Base-by-base conservation (phyloP, 2,329 filamentous ascomycete species). In the Fusarium decemcellulare region DNA sequence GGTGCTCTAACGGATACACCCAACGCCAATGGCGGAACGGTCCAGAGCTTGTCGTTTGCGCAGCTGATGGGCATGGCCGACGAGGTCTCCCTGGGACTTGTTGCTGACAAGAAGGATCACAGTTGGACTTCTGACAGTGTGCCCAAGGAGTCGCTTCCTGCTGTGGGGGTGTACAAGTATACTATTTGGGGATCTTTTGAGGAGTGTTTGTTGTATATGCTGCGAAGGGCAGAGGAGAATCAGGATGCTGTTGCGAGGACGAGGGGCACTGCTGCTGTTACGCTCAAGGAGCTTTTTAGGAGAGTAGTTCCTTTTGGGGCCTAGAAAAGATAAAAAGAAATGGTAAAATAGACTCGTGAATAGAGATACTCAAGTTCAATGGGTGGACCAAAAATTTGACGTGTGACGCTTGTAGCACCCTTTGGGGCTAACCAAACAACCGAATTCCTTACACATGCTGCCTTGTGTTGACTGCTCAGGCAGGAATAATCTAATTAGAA, bases 161-260 rank as follows among this genome's bases (percentile, higher is more conserved):
- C 32, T n/a, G 34, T 62, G 9, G 60, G 60, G n/a, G 53, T 62
- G 8, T 62, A 62, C 47, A 62, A 62, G 46, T 62, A 62, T 16
- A 62, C 60, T 7, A 62, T 62, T 29, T 62, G 60, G 60, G 60
- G 60, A 7, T 62, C 60, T 8, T 62, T 62, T 30, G 60, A 62
- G 15, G 60, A 62, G 47, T 62, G 60, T 36, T 47, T 62, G 1
- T 12, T 62, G 44, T 62, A 62, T 27, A 62, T 62, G 60, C 53
- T 62, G 12, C 39, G 60, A 40, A 44, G 60, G 16, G 60, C 60
- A 2, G 60, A 62, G 46, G 60, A 62, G 60, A 62, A 62, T 18
- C 60, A 53, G 47, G 60, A 62, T 58, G 60, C 60, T n/a, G 60
- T 62, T 15, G 53, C 60, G 27, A 62, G 60, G 39, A 62, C 60